Conservation (phyloP, 2,329 filamentous ascomycete species). For the Zymoseptoria ardabiliae region DNA sequence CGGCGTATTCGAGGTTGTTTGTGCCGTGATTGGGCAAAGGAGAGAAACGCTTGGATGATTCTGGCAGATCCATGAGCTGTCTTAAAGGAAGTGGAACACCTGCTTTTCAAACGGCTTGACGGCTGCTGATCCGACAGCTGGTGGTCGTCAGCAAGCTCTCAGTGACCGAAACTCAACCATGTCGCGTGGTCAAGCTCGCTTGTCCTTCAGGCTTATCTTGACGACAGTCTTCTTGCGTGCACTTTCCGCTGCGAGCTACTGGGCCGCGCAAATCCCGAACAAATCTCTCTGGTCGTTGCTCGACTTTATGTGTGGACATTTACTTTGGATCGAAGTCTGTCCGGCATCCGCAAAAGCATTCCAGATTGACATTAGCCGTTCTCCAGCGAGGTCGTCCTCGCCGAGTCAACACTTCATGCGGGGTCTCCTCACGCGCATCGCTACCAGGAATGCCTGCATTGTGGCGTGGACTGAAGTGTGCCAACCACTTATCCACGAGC, state of each 20-base stretch:
- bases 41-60: neutral
- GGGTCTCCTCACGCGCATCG: neutral
- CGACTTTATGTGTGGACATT: too few species aligned
- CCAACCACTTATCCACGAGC: neutral
- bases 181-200: neutral
- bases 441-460: neutral
- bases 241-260: too few species aligned
- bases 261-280: too few species aligned
- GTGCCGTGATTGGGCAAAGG: constrained; percentile 52
- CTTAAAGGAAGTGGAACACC: neutral
- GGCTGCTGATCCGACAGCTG: neutral
- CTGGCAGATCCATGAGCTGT: neutral
- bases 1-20: constrained; percentile 84
- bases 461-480: neutral
- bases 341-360: too few species aligned
- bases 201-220: neutral
- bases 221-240: neutral
- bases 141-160: neutral
- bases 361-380: too few species aligned
- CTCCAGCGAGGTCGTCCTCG: neutral
- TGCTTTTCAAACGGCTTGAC: too few species aligned
- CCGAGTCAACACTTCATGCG: neutral
- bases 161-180: neutral
- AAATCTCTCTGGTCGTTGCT: too few species aligned
- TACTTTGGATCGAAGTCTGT: too few species aligned